Base-by-base conservation (phyloP, 1,284 basidiomycete species). In the Trametes hirsuta region DNA sequence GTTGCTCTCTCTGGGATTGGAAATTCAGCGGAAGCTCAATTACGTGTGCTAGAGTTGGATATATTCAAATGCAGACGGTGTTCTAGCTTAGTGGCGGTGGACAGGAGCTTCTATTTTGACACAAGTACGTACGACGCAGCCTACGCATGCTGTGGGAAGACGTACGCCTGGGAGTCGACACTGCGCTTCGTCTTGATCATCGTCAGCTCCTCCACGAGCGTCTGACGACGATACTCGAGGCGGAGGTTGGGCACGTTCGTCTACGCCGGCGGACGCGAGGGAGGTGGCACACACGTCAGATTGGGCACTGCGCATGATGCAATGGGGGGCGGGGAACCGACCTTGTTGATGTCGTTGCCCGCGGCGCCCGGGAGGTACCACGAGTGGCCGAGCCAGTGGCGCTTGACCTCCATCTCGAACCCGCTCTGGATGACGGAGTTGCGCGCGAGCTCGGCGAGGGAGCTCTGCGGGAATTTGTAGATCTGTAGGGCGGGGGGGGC, bases 391-490 rank as follows among this genome's bases (percentile, higher is more conserved):
- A 97, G 80, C 97, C 97, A 99, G 75, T 98, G 97, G 14, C 95
- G 88, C 78, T 99, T 99, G 70, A 98, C 77, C 75, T 97, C 93
- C 95, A 98, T 98, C 77, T 99, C 97, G 76, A 98, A 99, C 1
- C 97, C 97, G 66, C 93, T 95, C 74, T 99, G 97, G 54, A 95
- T 81, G 37, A 98, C 97, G 2, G 94, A 96, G 77, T 98, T 99
- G 47, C 97, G 87, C 18, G 97, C 97, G 25, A 99, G 84, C 77
- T 99, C 97, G 47, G 88, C 89, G 4, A 93, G 79, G 1, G 90
- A 91, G 66, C 87, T 89, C 71, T 93, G 91, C 0, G 94, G 93
- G 50, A 97, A 78, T 76, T 97, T 96, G 76, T 96, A 95, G 59
- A 97, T 96, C 88, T 94, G 69, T 6, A 6, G 24, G 30, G 46